Conservation (phyloP, 2,329 filamentous ascomycete species). For the Dactylellina sp. region DNA sequence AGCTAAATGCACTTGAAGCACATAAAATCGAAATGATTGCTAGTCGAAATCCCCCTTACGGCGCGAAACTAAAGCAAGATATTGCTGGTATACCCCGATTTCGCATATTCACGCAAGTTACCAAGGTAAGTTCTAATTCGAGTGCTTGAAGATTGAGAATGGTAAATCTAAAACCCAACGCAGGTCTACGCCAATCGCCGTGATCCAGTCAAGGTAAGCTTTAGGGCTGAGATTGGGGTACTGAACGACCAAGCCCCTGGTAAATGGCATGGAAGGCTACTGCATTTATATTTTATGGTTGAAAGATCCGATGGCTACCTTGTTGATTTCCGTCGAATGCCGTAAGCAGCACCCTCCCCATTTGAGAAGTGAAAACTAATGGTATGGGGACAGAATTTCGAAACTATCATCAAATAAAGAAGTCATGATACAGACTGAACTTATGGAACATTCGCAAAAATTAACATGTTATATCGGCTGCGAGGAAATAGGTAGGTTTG, state of each 20-base stretch:
- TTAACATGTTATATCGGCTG: slow-evolving; percentile 81
- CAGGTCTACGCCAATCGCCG: slow-evolving; percentile 63
- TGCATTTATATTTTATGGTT: slow-evolving; percentile 79
- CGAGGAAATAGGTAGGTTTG: slow-evolving; percentile 78
- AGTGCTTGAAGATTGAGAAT: slow-evolving; percentile 62
- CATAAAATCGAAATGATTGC: slow-evolving; percentile 80
- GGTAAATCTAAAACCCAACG: slow-evolving; percentile 62
- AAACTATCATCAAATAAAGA: slow-evolving; percentile 74
- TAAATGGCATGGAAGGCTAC: slow-evolving; percentile 73
- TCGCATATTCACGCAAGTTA: slow-evolving; percentile 68
- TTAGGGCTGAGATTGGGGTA: slow-evolving; percentile 77
- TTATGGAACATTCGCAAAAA: slow-evolving; percentile 69
- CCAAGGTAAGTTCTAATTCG: slow-evolving; percentile 63
- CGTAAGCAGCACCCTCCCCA: slow-evolving; percentile 63
- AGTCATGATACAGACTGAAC: slow-evolving; percentile 70
- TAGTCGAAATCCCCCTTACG: slow-evolving; percentile 85
- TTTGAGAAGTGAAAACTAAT: slow-evolving; percentile 52
- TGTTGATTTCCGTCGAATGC: slow-evolving; percentile 75
- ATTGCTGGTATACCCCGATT: slow-evolving; percentile 79
- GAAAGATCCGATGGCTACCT: slow-evolving; percentile 77
- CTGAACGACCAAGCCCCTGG: slow-evolving; percentile 74
- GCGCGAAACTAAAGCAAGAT: slow-evolving; percentile 74
- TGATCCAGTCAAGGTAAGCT: slow-evolving; percentile 69
- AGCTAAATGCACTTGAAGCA: slow-evolving; percentile 75
- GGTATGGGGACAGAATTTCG: slow-evolving; percentile 73